Percentiles rank a stretch among this genome's conserved stretches.
Evolutionary conservation across 2,329 filamentous ascomycete genomes (phyloP).

Genomic region (Phaeomoniella chlamydospora): DNA sequence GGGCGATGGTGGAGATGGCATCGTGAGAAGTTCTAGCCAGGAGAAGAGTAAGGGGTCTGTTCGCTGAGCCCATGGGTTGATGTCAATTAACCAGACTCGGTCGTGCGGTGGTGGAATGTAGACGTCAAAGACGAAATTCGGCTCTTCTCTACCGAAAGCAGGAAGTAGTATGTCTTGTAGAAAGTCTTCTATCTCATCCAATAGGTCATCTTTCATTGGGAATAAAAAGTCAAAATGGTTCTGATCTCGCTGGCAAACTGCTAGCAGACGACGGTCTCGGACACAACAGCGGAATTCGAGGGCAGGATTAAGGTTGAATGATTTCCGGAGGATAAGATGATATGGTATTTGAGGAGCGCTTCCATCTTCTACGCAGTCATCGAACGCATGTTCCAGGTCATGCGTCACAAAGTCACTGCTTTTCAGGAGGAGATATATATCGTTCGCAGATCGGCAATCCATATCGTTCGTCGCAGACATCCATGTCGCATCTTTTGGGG

Average conservation of each 20-base stretch:
- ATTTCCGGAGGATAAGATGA: slow-evolving; percentile 73
- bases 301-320: slow-evolving; percentile 75
- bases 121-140: slow-evolving; percentile 78
- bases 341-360: slow-evolving; percentile 44
- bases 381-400: slow-evolving; percentile 85
- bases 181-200: slow-evolving; percentile 57
- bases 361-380: slow-evolving; percentile 44
- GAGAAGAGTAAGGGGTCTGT: slow-evolving; percentile 83
- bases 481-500: slow-evolving; percentile 91
- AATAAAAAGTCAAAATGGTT: slow-evolving; percentile 81
- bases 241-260: slow-evolving; percentile 74
- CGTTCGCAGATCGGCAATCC: slow-evolving; percentile 76
- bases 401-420: slow-evolving; percentile 90
- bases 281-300: slow-evolving; percentile 96
- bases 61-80: slow-evolving; percentile 84
- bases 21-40: slow-evolving; percentile 72
- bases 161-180: slow-evolving; percentile 60
- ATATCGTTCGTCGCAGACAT: slow-evolving; percentile 79
- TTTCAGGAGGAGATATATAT: slow-evolving; percentile 88
- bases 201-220: slow-evolving; percentile 49
- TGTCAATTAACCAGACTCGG: slow-evolving; percentile 73
- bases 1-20: slow-evolving; percentile 27
- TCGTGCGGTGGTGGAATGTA: slow-evolving; percentile 70
- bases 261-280: slow-evolving; percentile 63
- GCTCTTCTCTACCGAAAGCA: slow-evolving; percentile 57